phyloP scores from a whole-genome alignment of 2,329 filamentous ascomycete species.

The Cryphonectria japonica region DNA sequence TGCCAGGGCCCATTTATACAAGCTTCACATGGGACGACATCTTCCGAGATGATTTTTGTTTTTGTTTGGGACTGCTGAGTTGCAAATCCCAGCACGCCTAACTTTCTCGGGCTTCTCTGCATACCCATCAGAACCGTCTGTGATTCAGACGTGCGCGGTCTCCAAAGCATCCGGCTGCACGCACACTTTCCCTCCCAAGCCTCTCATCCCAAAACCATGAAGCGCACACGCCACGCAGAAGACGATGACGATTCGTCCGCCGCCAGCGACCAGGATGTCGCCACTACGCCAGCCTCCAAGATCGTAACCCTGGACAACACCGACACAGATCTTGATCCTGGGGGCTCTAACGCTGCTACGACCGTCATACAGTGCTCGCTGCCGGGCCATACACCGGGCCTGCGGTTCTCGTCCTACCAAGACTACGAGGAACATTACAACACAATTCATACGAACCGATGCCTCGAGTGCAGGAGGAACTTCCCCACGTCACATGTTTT shows the following conservation, averaged over 20 bases:
- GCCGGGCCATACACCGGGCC: constrained; percentile 73
- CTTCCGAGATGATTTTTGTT: background rate
- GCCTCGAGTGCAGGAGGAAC: constrained; percentile 81
- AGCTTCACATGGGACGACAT: background rate
- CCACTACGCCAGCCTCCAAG: constrained; percentile 50
- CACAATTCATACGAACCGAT: constrained; percentile 81
- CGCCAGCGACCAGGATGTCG: constrained; percentile 32
- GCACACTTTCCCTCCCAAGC: background rate
- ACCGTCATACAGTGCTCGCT: constrained; percentile 77
- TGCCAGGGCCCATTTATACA: background rate
- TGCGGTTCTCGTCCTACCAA: constrained; percentile 74
- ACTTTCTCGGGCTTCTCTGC: background rate
- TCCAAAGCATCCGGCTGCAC: background rate
- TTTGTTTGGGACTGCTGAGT: background rate
- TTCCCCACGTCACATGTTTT: constrained; percentile 85
- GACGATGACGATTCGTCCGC: constrained; percentile 40
- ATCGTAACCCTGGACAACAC: constrained; percentile 61
- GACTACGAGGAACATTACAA: constrained; percentile 89
- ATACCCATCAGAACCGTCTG: background rate
- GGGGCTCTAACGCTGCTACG: constrained; percentile 40
- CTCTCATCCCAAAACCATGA: constrained; percentile 49
- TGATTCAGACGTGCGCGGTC: background rate
- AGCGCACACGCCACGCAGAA: constrained; percentile 65
- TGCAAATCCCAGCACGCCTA: background rate
- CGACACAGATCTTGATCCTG: constrained; percentile 39